These are phyloP conservation scores for Acrasis kona DNA, from an alignment of 78 protist genomes.

Conservation along the genomic window DNA sequence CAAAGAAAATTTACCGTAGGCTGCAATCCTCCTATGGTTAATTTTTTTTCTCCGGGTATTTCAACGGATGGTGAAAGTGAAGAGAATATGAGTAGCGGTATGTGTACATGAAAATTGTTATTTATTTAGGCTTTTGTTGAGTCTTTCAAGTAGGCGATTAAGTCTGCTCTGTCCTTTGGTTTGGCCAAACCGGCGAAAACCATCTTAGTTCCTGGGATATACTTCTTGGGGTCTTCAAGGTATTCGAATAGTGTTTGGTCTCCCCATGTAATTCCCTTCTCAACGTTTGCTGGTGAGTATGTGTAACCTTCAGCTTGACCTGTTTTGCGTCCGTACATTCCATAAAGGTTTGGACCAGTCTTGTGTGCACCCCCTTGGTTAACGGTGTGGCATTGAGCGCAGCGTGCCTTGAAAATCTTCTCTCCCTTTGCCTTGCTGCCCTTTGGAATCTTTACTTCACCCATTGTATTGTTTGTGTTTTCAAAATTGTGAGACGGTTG, in stretches of 20 bases:
- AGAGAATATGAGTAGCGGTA: not conserved
- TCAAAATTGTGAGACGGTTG: no score
- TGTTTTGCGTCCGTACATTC: slow-evolving; percentile 64
- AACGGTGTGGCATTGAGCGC: slow-evolving; percentile 80
- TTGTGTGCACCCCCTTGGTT: slow-evolving; percentile 49
- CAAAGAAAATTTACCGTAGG: no score
- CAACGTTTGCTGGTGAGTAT: slow-evolving; percentile 75
- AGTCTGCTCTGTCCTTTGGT: slow-evolving; percentile 40
- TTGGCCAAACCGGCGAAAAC: slow-evolving; percentile 76
- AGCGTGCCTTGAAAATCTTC: slow-evolving; percentile 69
- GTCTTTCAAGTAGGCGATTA: slow-evolving; percentile 44
- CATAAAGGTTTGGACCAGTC: slow-evolving; percentile 79
- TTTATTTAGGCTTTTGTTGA: not conserved
- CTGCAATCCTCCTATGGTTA: no score
- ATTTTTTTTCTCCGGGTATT: not conserved
- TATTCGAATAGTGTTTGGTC: slow-evolving; percentile 67
- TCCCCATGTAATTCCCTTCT: slow-evolving; percentile 68
- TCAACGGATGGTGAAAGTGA: not conserved
- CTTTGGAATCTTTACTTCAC: no score
- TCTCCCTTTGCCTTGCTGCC: no score
- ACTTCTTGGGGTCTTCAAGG: slow-evolving; percentile 78
- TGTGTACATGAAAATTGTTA: no score
- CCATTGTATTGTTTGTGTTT: no score
- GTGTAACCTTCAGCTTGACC: slow-evolving; percentile 63
- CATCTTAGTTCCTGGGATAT: slow-evolving; percentile 88